phyloP scores from a whole-genome alignment of 2,329 filamentous ascomycete species.

The Penicillium sp. region DNA sequence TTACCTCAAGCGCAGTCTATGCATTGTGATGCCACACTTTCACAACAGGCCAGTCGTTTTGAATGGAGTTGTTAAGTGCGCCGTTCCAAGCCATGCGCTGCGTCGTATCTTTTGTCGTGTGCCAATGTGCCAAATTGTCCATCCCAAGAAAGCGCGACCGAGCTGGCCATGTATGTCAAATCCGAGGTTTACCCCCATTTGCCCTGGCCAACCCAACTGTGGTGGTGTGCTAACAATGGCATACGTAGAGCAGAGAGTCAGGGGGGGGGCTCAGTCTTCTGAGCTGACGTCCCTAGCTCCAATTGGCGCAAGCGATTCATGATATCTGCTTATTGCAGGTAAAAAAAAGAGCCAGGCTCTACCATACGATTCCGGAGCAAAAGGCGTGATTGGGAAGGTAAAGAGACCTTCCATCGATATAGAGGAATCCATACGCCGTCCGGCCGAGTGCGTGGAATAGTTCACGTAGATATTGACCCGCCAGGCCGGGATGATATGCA shows the following conservation, averaged over 20 bases:
- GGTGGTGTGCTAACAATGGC: conserved; percentile 4
- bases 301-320: too few species aligned
- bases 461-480: conserved; percentile 1
- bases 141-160: conserved; percentile 9
- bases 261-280: too few species aligned
- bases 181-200: conserved; percentile 10
- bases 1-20: too few species aligned
- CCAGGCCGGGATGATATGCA: conserved; percentile 10
- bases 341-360: too few species aligned
- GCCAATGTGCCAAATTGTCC: conserved; percentile 10
- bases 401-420: too few species aligned
- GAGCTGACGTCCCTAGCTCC: too few species aligned
- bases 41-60: conserved; percentile 4
- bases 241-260: neutral
- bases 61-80: neutral
- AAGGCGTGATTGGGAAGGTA: too few species aligned
- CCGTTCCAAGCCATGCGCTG: conserved; percentile 1
- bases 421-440: too few species aligned
- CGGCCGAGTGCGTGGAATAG: conserved; percentile 2
- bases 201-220: conserved; percentile 6
- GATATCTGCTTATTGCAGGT: too few species aligned
- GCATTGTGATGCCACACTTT: too few species aligned
- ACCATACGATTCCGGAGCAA: too few species aligned
- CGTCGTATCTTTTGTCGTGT: conserved; percentile 4
- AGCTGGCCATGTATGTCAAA: conserved; percentile 14